Evolutionary conservation across 2,329 filamentous ascomycete genomes (phyloP).

Genomic region (Teratosphaeria pseudoeucalypti): DNA sequence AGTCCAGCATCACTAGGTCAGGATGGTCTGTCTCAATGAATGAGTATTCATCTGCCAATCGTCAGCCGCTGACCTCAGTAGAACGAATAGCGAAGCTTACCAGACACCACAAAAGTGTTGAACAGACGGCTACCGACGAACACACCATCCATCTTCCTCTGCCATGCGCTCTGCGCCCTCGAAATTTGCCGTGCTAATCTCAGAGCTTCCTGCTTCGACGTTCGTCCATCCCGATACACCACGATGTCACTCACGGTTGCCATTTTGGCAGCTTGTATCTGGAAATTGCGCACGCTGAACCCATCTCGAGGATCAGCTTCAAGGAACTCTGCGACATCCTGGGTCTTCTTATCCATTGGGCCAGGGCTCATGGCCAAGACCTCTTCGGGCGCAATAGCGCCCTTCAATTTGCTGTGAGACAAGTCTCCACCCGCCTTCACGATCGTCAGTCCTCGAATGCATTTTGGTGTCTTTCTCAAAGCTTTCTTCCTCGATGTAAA

Average conservation of each 20-base stretch:
- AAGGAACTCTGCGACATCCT: conserved; percentile 54
- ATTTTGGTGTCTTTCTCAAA: conserved; percentile 61
- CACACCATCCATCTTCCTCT: conserved; percentile 48
- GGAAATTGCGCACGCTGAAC: conserved; percentile 93
- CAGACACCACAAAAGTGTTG: conserved; percentile 70
- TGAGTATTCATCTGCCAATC: conserved; percentile 49
- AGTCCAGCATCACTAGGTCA: conserved; percentile 65
- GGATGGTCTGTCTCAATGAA: conserved; percentile 61
- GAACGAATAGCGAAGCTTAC: conserved; percentile 29
- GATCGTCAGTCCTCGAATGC: conserved; percentile 69
- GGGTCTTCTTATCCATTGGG: conserved; percentile 19
- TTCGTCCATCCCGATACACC: conserved; percentile 69
- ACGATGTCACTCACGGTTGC: conserved; percentile 85
- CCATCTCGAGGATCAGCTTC: conserved; percentile 80
- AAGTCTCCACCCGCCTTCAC: conserved; percentile 85
- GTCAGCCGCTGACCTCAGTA: conserved; percentile 12
- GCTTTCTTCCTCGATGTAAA: conserved; percentile 68
- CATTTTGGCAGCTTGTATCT: conserved; percentile 84
- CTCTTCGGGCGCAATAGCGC: conserved; percentile 73
- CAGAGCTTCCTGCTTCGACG: conserved; percentile 53
- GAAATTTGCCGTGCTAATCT: conserved; percentile 56
- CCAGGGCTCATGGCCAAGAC: conserved; percentile 46
- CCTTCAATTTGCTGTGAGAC: conserved; percentile 64
- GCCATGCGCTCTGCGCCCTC: conserved; percentile 66
- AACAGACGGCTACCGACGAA: conserved; percentile 44